These are phyloP conservation scores for Desmodesmus armatus DNA, from an alignment of 139 green algal species.

Conservation along the genomic window DNA sequence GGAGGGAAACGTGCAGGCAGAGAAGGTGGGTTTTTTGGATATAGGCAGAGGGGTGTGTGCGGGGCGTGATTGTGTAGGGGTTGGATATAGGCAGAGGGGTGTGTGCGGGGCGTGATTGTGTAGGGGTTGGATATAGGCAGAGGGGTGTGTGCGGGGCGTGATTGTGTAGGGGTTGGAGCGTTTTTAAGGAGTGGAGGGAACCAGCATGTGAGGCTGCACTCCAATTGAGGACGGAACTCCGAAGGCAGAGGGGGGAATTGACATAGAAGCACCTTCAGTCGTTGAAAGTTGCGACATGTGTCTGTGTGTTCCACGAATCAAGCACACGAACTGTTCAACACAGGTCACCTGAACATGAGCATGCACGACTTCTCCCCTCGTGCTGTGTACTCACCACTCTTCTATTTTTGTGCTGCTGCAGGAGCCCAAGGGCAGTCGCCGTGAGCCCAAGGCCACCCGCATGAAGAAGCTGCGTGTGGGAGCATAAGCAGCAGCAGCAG, in stretches of 20 bases:
- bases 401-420: slow-evolving; percentile 34
- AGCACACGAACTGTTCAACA: background rate
- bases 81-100: background rate
- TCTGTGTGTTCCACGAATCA: background rate
- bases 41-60: background rate
- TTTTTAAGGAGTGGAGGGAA: background rate
- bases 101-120: background rate
- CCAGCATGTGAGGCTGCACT: background rate
- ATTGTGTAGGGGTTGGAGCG: no score
- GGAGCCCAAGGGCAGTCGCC: slow-evolving; percentile 65
- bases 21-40: slow-evolving; percentile 56
- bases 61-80: background rate
- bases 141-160: no score
- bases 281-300: no score
- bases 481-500: background rate
- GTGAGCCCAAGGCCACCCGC: slow-evolving; percentile 72
- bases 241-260: background rate
- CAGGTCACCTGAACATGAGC: background rate
- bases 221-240: background rate
- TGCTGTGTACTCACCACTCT: background rate
- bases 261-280: background rate
- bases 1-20: slow-evolving; percentile 76
- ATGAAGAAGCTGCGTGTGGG: slow-evolving; percentile 76
- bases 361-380: background rate
- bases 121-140: background rate